Conservation (phyloP, 768 basidiomycete genomes). For the Boletellus ananas region DNA sequence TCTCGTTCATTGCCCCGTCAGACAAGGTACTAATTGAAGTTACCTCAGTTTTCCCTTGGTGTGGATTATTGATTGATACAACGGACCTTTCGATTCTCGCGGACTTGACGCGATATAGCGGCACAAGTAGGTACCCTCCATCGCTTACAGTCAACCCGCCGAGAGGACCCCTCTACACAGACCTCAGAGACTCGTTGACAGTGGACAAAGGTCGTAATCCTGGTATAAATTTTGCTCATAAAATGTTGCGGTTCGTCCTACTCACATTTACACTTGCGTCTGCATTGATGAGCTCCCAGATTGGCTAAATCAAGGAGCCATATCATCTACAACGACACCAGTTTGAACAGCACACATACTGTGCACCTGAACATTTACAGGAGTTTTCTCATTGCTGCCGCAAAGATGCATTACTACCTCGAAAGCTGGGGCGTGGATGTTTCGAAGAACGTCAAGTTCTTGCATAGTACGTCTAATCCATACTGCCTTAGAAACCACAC, state of each 20-base stretch:
- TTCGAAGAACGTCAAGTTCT: slow-evolving; percentile 45
- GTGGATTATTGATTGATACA: slow-evolving; percentile 80
- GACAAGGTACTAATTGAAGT: background rate
- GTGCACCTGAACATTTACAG: slow-evolving; percentile 85
- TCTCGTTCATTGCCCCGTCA: background rate
- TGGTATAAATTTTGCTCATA: slow-evolving; percentile 60
- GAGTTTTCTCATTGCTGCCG: slow-evolving; percentile 73
- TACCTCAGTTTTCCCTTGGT: slow-evolving; percentile 83
- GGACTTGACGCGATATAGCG: slow-evolving; percentile 71
- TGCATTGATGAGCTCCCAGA: slow-evolving; percentile 27
- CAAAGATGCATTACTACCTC: slow-evolving; percentile 86
- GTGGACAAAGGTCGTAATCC: slow-evolving; percentile 63
- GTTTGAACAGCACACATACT: slow-evolving; percentile 56
- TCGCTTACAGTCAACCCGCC: background rate
- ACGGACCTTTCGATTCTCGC: slow-evolving; percentile 69
- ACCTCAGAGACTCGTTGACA: slow-evolving; percentile 63
- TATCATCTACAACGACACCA: slow-evolving; percentile 73
- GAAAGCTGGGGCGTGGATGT: slow-evolving; percentile 50
- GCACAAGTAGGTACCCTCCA: slow-evolving; percentile 45
- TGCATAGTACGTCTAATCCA: slow-evolving; percentile 44
- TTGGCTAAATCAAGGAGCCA: slow-evolving; percentile 72
- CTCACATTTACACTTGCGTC: background rate
- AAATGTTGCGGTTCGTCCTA: slow-evolving; percentile 67
- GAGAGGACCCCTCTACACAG: slow-evolving; percentile 35
- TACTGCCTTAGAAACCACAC: background rate